Evolutionary conservation across 2,329 filamentous ascomycete species (phyloP).

Genomic region (Xylaria sp.): DNA sequence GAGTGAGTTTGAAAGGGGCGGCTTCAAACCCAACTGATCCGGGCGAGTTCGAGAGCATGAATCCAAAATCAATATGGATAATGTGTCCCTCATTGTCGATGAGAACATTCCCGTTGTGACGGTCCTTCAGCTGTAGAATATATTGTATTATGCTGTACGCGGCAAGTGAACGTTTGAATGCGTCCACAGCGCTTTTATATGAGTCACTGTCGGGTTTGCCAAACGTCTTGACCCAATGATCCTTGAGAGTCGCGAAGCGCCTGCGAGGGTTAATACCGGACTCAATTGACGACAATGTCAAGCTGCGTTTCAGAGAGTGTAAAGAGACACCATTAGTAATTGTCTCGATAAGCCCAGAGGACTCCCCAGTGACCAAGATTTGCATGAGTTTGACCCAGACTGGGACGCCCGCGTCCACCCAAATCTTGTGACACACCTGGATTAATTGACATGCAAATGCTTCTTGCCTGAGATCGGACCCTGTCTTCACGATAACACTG

Average conservation of each 20-base stretch:
- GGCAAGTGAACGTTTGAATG: slow-evolving; percentile 83
- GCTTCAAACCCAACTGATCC: slow-evolving; percentile 88
- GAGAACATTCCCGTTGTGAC: slow-evolving; percentile 87
- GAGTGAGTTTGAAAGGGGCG: slow-evolving; percentile 85
- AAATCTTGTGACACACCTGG: slow-evolving; percentile 82
- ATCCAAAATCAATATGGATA: slow-evolving; percentile 89
- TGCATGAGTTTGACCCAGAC: slow-evolving; percentile 94
- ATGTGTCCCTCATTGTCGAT: slow-evolving; percentile 89
- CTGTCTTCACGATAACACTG: slow-evolving; percentile 89
- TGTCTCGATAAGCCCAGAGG: slow-evolving; percentile 85
- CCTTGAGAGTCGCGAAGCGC: slow-evolving; percentile 81
- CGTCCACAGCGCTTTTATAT: slow-evolving; percentile 77
- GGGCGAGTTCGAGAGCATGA: slow-evolving; percentile 89
- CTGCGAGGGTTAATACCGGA: slow-evolving; percentile 77
- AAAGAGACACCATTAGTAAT: slow-evolving; percentile 91
- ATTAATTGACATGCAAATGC: slow-evolving; percentile 90
- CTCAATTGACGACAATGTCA: slow-evolving; percentile 80
- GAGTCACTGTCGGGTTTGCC: slow-evolving; percentile 75
- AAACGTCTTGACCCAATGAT: slow-evolving; percentile 85
- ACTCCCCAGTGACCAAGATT: slow-evolving; percentile 86
- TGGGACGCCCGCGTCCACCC: slow-evolving; percentile 76
- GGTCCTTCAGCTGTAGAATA: slow-evolving; percentile 84
- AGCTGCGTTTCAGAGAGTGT: slow-evolving; percentile 83
- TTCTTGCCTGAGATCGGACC: slow-evolving; percentile 83
- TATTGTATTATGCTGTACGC: slow-evolving; percentile 89